Evolutionary conservation across 2,329 filamentous ascomycete genomes (phyloP), one percentile per base, ranked within the genome.

Genomic region (Tolypocladium inflatum): DNA sequence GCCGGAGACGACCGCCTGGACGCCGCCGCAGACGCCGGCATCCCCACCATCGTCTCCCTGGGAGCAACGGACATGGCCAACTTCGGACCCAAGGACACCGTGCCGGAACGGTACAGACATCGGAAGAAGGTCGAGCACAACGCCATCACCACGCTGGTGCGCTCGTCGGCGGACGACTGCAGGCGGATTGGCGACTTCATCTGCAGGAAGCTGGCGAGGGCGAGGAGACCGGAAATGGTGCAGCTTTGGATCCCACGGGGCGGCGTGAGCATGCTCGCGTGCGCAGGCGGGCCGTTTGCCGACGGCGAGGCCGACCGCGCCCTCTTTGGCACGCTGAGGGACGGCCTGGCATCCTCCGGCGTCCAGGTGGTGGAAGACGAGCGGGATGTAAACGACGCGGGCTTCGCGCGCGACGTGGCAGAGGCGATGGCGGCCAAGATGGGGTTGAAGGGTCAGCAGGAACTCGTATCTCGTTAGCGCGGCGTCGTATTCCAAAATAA

Each of bases 91-190:
- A 72, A 64, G 45, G 66, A 68, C 0, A 83, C 77, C 0, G 76
- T 88, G 0, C 87, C 86, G 0, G 75, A 80, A 56, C 74, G 74
- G 54, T 86, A 82, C 62, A 65, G 67, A 4, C 65, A 69, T 2
- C 74, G 85, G 37, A 74, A 74, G 23, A 68, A 88, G n/a, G 78
- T 81, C 63, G 80, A 83, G 64, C 87, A 90, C 66, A 90, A 89
- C 65, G 78, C 84, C 0, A 77, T 78, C 0, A 81, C 89, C 0
- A 90, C 87, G 0, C 65, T 90, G 38, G 83, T 90, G 78, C 73
- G 87, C 26, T 86, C 86, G 0, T 83, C 76, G 0, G 64, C 69
- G n/a, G 75, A 80, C 2, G 86, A 90, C 65, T 82, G 80, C 60
- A 63, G 58, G 30, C 66, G 73, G 50, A 76, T 89, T n/a, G 85